Evolutionary conservation across 441 rosid genomes (phyloP).

Genomic region (Sinapis alba): DNA sequence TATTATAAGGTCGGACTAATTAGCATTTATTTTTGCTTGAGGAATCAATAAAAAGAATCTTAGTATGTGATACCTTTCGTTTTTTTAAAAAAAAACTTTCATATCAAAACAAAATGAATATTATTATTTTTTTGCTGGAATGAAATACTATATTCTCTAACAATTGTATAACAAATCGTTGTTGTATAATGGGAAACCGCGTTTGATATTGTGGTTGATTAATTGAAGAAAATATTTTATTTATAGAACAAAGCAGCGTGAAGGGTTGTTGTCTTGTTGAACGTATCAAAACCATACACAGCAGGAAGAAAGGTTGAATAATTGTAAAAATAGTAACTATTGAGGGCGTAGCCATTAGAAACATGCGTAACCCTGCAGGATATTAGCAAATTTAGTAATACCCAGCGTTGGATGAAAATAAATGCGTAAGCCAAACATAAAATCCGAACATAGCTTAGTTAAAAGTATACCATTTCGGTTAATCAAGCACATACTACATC

Average conservation of each 20-base stretch:
- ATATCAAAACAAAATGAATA: neutral
- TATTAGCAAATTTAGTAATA: neutral
- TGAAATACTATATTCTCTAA: neutral
- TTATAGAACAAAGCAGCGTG: neutral
- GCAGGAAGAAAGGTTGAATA: neutral
- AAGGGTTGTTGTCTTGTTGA: neutral
- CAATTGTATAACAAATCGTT: neutral
- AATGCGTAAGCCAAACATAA: neutral
- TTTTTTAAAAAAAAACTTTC: neutral
- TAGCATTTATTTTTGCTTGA: neutral
- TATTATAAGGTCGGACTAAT: neutral
- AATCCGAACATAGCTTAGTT: neutral
- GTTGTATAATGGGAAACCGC: neutral
- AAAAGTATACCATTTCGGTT: neutral
- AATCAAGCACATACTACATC: neutral
- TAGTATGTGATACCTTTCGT: neutral
- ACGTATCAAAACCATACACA: neutral
- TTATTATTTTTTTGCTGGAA: neutral
- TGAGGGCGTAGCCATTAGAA: too few relatives aligned
- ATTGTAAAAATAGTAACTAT: too few relatives aligned
- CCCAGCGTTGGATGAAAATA: neutral
- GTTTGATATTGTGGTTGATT: neutral
- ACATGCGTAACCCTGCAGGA: too few relatives aligned
- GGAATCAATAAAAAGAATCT: constrained; percentile 9
- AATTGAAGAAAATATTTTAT: neutral